These are phyloP conservation scores for Solanum virginianum DNA, from an alignment of 257 asterid genomes.

Conservation along the genomic window DNA sequence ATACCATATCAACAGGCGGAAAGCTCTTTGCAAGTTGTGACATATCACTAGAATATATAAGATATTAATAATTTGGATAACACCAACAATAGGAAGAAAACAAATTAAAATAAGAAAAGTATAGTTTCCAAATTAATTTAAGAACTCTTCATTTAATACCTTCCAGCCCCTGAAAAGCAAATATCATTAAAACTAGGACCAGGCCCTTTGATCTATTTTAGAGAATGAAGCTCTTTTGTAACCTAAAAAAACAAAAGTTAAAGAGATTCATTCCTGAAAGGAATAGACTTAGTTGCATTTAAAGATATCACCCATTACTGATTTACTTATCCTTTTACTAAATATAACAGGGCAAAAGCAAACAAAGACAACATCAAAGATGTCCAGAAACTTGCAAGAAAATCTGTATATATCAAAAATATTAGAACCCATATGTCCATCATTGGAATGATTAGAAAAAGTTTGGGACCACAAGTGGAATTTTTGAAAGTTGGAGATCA, in stretches of 20 bases:
- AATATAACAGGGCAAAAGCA: not conserved
- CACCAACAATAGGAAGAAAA: not conserved
- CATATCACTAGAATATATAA: slow-evolving; percentile 41
- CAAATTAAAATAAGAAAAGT: not conserved
- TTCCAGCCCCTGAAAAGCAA: slow-evolving; percentile 93
- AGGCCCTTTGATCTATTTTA: slow-evolving; percentile 73
- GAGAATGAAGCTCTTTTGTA: slow-evolving; percentile 44
- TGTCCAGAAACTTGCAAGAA: slow-evolving; percentile 10
- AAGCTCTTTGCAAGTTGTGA: slow-evolving; percentile 57
- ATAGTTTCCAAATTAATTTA: not conserved
- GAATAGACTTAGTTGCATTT: not conserved
- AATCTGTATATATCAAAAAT: not conserved
- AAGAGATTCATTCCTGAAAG: not conserved
- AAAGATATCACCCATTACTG: not conserved
- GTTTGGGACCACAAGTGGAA: too few species aligned
- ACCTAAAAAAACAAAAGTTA: slow-evolving; percentile 22
- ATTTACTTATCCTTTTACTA: not conserved
- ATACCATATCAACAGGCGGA: slow-evolving; percentile 77
- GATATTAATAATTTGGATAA: slow-evolving; percentile 12
- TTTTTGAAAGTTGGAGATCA: too few species aligned
- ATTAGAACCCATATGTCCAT: too few species aligned
- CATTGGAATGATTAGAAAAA: too few species aligned
- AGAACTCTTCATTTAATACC: slow-evolving; percentile 22
- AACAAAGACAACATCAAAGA: not conserved
- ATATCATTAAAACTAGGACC: slow-evolving; percentile 74